Evolutionary conservation across 768 basidiomycete species (phyloP).

Genomic region (Polyporus arcularius): DNA sequence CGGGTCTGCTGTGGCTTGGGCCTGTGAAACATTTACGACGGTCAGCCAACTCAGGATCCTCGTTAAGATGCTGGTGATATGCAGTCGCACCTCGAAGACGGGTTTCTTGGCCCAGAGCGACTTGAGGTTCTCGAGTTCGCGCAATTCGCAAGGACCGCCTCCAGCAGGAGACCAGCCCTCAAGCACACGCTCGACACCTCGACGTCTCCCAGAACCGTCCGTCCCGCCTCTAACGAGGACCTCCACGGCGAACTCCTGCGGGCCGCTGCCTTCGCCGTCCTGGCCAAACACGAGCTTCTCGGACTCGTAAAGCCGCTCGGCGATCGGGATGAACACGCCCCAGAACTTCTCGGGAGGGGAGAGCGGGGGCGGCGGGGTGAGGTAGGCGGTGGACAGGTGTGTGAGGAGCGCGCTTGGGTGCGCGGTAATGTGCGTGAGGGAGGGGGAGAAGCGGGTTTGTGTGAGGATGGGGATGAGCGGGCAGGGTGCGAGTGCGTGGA

Average conservation of each 20-base stretch:
- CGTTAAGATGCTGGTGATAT: neutral
- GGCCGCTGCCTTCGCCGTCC: constrained; percentile 49
- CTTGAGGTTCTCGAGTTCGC: constrained; percentile 53
- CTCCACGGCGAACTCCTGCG: constrained; percentile 63
- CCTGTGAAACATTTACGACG: neutral
- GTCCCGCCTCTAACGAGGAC: constrained; percentile 49
- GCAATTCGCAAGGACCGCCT: constrained; percentile 46
- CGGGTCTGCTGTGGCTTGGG: constrained; percentile 50
- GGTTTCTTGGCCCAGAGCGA: constrained; percentile 32
- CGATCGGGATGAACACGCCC: constrained; percentile 71
- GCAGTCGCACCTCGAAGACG: constrained; percentile 31
- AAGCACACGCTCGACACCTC: constrained; percentile 57
- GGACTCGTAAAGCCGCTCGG: constrained; percentile 59
- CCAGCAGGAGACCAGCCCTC: constrained; percentile 58
- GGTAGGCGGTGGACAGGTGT: constrained; percentile 70
- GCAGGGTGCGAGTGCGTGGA: constrained; percentile 55
- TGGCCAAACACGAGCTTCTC: constrained; percentile 61
- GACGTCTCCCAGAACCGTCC: constrained; percentile 43
- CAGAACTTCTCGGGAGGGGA: constrained; percentile 74
- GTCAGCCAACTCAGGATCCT: neutral
- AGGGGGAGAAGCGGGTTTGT: constrained; percentile 63
- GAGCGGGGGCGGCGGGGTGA: constrained; percentile 64
- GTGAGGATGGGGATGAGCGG: constrained; percentile 55
- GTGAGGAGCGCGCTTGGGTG: constrained; percentile 71
- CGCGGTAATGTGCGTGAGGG: constrained; percentile 62